A percentile compares a stretch with the other conserved stretches of the same genome.
Conservation (phyloP, 306 rosid species). For the Vigna radiata region DNA sequence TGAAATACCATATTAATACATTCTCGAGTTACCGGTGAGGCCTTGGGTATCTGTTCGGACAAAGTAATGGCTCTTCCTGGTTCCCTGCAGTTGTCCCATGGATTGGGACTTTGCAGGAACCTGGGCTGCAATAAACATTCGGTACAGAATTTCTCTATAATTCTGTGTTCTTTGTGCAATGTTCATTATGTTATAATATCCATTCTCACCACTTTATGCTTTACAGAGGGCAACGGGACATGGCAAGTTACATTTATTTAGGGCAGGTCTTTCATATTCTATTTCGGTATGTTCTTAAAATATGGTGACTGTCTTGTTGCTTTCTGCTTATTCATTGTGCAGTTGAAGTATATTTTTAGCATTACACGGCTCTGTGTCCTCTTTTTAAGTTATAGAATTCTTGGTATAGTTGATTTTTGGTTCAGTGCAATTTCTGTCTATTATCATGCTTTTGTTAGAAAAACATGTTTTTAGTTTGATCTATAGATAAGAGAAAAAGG, state of each 20-base stretch:
- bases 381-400: constrained; percentile 19
- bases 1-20: constrained; percentile 23
- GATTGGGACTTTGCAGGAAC: constrained; percentile 74
- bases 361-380: constrained; percentile 4
- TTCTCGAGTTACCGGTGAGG: constrained; percentile 44
- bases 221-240: constrained; percentile 58
- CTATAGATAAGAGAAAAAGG: neutral
- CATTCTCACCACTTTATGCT: constrained; percentile 44
- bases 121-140: constrained; percentile 52
- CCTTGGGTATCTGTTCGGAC: constrained; percentile 43
- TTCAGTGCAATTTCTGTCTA: neutral
- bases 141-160: constrained; percentile 52
- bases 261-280: constrained; percentile 51
- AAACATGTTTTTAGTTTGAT: constrained; percentile 11
- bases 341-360: constrained; percentile 23
- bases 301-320: constrained; percentile 9
- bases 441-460: constrained; percentile 9
- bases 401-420: constrained; percentile 22
- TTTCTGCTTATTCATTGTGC: constrained; percentile 6
- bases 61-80: constrained; percentile 76
- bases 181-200: neutral
- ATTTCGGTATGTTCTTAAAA: constrained; percentile 55
- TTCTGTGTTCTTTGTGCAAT: constrained; percentile 9
- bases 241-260: constrained; percentile 48
- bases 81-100: constrained; percentile 83